Evolutionary conservation across 441 rosid genomes (phyloP).

Genomic region (Brassica balearica): DNA sequence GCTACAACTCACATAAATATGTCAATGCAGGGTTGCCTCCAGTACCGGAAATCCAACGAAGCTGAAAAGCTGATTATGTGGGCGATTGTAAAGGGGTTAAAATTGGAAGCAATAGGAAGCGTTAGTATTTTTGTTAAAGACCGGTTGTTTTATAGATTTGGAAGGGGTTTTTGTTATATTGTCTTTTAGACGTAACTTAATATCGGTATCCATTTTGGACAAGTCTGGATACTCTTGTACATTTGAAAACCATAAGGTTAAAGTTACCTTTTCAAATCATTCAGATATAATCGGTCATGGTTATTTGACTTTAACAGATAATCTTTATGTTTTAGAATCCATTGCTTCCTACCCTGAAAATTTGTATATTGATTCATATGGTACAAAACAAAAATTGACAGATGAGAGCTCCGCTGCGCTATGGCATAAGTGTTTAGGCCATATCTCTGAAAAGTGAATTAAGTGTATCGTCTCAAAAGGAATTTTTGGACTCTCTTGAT

Average conservation of each 20-base stretch:
- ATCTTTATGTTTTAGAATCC: background rate
- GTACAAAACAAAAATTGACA: background rate
- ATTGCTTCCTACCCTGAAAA: background rate
- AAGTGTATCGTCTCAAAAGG: background rate
- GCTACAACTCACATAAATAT: conserved; percentile 2
- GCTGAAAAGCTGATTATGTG: background rate
- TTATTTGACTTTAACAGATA: background rate
- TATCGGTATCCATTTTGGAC: background rate
- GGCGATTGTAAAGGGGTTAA: background rate
- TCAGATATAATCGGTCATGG: background rate
- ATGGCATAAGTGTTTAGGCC: background rate
- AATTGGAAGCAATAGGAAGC: background rate
- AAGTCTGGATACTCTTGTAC: background rate
- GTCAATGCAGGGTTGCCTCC: background rate
- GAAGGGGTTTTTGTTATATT: background rate
- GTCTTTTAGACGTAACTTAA: background rate
- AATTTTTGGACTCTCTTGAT: background rate
- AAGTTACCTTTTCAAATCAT: conserved; percentile 1
- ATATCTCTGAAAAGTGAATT: background rate
- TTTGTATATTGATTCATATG: background rate
- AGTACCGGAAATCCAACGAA: background rate
- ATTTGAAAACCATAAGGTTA: background rate
- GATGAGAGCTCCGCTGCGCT: background rate
- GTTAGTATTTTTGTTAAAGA: background rate
- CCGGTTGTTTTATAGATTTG: background rate